Percentiles rank a stretch among this genome's conserved stretches.
These are phyloP conservation scores for Aurantiochytrium sp. DNA, from an alignment of 108 stramenopile genomes.

Conservation along the genomic window DNA sequence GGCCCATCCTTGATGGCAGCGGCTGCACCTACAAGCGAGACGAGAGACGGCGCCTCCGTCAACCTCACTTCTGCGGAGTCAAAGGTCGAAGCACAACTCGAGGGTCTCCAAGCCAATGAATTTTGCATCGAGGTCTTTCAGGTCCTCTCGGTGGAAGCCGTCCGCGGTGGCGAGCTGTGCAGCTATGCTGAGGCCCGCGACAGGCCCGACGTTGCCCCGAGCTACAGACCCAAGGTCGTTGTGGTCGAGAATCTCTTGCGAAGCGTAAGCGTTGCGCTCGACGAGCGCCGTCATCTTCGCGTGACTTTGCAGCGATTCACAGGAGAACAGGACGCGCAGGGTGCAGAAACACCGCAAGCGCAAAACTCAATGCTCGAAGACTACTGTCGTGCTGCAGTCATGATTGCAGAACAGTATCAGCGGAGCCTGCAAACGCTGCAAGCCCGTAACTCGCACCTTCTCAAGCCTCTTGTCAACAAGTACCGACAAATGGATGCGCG, in stretches of 20 bases:
- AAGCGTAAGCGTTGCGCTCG: background rate
- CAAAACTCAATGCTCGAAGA: background rate
- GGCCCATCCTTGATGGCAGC: background rate
- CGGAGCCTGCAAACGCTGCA: background rate
- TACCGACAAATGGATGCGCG: background rate
- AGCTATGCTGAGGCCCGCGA: background rate
- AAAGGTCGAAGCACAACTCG: background rate
- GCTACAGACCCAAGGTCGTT: background rate
- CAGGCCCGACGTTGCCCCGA: background rate
- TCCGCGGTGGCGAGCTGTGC: background rate
- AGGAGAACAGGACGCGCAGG: no score
- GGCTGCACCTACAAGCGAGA: no score
- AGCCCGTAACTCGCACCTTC: background rate
- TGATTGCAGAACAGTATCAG: background rate
- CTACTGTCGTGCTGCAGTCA: background rate
- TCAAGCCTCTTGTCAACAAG: background rate
- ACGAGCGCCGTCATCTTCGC: background rate
- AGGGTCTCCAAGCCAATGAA: background rate
- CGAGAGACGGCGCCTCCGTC: no score
- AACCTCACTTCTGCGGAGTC: background rate
- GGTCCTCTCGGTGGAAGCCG: background rate
- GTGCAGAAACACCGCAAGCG: no score
- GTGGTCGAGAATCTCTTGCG: background rate
- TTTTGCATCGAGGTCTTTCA: slow-evolving; percentile 5
- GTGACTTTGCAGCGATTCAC: background rate